phyloP scores from a whole-genome alignment of 495 filamentous ascomycete genomes.

The Talaromyces trachyspermus region DNA sequence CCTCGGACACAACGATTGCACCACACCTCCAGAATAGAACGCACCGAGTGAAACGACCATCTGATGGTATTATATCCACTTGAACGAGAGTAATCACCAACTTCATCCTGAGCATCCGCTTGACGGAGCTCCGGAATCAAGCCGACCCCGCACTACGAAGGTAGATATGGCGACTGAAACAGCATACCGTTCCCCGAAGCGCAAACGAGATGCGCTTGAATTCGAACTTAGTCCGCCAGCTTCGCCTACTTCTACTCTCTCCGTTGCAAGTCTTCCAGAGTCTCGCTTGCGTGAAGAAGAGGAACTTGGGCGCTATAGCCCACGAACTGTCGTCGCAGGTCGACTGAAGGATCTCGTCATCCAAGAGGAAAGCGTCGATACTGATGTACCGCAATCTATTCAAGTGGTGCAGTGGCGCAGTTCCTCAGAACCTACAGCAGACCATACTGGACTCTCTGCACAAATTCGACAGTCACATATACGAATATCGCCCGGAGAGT shows the following conservation, averaged over 20 bases:
- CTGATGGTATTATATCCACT: too few species aligned
- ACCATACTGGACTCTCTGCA: neutral
- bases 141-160: conserved; percentile 8
- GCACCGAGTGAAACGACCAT: too few species aligned
- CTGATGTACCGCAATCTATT: neutral
- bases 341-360: conserved; percentile 56
- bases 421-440: neutral
- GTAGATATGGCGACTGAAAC: conserved; percentile 30
- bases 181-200: conserved; percentile 31
- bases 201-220: conserved; percentile 28
- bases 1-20: too few species aligned
- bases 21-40: neutral
- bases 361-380: conserved; percentile 39
- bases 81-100: neutral
- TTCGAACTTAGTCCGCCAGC: conserved; percentile 27
- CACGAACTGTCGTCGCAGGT: conserved; percentile 55
- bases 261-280: conserved; percentile 29
- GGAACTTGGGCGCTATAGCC: conserved; percentile 43
- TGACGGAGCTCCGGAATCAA: neutral
- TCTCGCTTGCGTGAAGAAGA: conserved; percentile 25
- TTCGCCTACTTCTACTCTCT: conserved; percentile 30
- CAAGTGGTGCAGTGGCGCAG: neutral
- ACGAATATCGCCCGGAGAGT: neutral
- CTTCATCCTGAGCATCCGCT: neutral
- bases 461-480: too few species aligned